Conservation (phyloP, 1,284 basidiomycete species). For the Boletus coffeatus region DNA sequence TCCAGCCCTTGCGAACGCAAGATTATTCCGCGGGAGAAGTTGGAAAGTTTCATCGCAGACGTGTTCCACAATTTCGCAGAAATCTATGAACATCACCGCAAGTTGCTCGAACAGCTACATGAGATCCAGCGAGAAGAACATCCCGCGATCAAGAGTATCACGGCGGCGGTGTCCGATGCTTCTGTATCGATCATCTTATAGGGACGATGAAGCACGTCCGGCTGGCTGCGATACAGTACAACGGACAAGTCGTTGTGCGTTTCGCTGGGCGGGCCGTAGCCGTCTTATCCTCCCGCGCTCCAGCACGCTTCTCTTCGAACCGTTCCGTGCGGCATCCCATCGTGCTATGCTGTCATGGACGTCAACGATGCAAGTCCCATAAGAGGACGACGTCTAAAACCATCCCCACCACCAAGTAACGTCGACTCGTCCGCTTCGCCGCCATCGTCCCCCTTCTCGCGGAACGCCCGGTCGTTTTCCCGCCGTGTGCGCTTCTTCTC, state of each 20-base stretch:
- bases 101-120: conserved; percentile 76
- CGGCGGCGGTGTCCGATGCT: conserved; percentile 83
- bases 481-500: conserved; percentile 68
- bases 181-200: too few species aligned
- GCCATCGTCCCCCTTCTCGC: conserved; percentile 69
- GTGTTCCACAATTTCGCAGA: conserved; percentile 93
- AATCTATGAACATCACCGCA: conserved; percentile 68
- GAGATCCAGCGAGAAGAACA: conserved; percentile 89
- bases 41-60: conserved; percentile 79
- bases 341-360: conserved; percentile 48
- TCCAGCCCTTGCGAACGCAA: conserved; percentile 67
- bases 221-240: too few species aligned
- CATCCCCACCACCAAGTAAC: conserved; percentile 68
- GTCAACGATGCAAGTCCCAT: conserved; percentile 9
- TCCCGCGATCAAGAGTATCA: conserved; percentile 78
- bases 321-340: conserved; percentile 60
- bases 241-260: too few species aligned
- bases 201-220: too few species aligned
- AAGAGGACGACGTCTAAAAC: conserved; percentile 44
- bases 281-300: conserved; percentile 41
- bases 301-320: conserved; percentile 44
- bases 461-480: conserved; percentile 58
- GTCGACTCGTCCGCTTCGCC: conserved; percentile 62
- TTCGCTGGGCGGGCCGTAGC: conserved; percentile 31
- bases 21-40: conserved; percentile 68